Evolutionary conservation across 345 rosid genomes (phyloP), one percentile per base, ranked within the genome.

Genomic region (Pseudoturritis turrita): DNA sequence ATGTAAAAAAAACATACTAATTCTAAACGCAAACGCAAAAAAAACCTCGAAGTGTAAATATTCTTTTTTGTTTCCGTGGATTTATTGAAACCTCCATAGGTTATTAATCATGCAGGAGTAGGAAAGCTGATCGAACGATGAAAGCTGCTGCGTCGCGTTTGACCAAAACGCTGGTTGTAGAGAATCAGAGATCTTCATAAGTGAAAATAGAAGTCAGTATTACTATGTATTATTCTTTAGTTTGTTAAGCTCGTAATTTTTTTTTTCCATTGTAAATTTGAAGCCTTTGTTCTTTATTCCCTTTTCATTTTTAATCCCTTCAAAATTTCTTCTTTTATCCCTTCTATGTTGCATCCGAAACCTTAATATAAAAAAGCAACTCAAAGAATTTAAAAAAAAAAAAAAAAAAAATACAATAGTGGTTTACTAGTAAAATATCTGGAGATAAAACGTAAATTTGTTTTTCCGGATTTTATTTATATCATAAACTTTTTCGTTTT

Each of bases 121-220:
- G 70, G 70, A 62, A 64, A 75, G 70, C 44, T 75, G 74, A 62
- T 75, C 51, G 79, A 75, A 62, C 59, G 79, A 62, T 75, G 70
- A 75, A n/a, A 35, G 69, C 31, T 18, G 2, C 49, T 0, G 62
- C 39, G 60, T 46, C 1, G 41, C 51, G 65, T 64, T 41, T 73
- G 71, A 55, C 31, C 2, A 40, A 58, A 74, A 47, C 45, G 69
- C 15, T 51, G 44, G 12, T 29, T 75, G 58, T 57, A 73, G 68
- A 47, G 45, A 47, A 19, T 56, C 44, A 28, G 60, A 68, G 67
- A 57, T 66, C 56, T 5, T 44, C 37, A 21, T 1, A 51, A 62
- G 65, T 76, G 70, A 69, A 76, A 43, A 75, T 53, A 68, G 50
- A 60, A 46, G 65, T 69, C 51, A 25, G 19, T 14, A 36, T 55